phyloP scores from a whole-genome alignment of 148 eudicot genomes.

The Camellia sinensis region DNA sequence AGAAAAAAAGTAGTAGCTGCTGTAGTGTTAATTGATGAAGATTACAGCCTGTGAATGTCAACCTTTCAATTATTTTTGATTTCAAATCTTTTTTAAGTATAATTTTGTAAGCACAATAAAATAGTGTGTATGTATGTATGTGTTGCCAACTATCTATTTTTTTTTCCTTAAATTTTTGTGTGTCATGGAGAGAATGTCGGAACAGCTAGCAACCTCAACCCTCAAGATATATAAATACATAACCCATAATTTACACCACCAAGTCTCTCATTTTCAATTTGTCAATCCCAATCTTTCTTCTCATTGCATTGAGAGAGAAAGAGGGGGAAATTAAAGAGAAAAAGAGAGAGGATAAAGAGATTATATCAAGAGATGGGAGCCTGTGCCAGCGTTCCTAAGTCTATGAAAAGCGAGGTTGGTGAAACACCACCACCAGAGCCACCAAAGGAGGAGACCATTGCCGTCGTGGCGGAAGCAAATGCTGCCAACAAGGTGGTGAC shows the following conservation, averaged over 20 bases:
- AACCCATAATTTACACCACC: background rate
- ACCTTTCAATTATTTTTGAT: too few relatives aligned
- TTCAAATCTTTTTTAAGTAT: background rate
- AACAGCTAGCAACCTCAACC: background rate
- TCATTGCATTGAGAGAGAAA: background rate
- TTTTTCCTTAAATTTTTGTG: background rate
- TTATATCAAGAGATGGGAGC: constrained; percentile 12
- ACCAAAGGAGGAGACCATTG: constrained; percentile 21
- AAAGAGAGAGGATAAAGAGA: background rate
- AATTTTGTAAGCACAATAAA: too few relatives aligned
- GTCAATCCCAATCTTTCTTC: background rate
- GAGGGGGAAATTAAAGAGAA: background rate
- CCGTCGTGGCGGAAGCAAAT: background rate
- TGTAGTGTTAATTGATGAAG: too few relatives aligned
- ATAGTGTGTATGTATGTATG: background rate
- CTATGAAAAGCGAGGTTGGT: constrained; percentile 17
- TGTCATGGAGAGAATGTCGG: constrained; percentile 1
- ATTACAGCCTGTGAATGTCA: too few relatives aligned
- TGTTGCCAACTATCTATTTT: background rate
- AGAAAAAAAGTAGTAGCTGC: too few relatives aligned
- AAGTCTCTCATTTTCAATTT: background rate
- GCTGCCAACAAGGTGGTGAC: background rate
- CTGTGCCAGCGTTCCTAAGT: constrained; percentile 29
- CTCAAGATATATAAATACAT: background rate
- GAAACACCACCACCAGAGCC: constrained; percentile 23